Evolutionary conservation across 208 protist genomes (phyloP), one percentile per base, ranked within the genome.

Genomic region (Wallacemonas sp.): DNA sequence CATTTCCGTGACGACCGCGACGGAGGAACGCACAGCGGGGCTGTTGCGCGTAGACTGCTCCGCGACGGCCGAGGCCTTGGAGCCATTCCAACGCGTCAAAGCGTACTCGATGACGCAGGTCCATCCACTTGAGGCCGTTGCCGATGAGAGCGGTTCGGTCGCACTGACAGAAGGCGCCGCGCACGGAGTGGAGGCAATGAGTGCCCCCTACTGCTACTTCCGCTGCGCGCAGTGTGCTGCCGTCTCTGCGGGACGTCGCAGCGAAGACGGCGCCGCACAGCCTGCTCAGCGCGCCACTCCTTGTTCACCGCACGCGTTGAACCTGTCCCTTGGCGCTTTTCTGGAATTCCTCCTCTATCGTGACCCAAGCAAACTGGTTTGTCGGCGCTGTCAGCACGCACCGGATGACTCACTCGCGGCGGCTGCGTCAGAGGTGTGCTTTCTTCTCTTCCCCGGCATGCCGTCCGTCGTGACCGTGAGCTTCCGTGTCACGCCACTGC

Each of bases 311-410:
- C 82, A 87, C 56, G 58, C 76, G 33, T 48, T 87, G 16, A 87
- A 80, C 67, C 1, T 88, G 58, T 92, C 85, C 26, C 78, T 76
- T 21, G 85, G 72, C 8, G 68, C 76, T 9, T 87, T 92, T 71
- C 43, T 88, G 12, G 85, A 92, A 64, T 76, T 81, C 72, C 67
- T 88, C 46, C 43, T 83, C 17, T 85, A 90, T 61, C 65, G 71
- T 4, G 52, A 58, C 11, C 72, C 69, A 54, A 47, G 65, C 23
- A 44, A 34, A 14, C 44, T 68, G 33, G 39, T 58, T 6, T 61
- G 41, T 46, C 38, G 47, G 24, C 26, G 39, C 34, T 79, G 62
- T 63, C 68, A 49, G 27, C 71, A 71, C 58, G 27, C 1, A 14
- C 68, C 4, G 41, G 43, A 27, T 71, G 33, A 33, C 21, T 71